Evolutionary conservation across 192 early-diverging fungal genomes (phyloP).

Genomic region (Coemansia aciculifera): DNA sequence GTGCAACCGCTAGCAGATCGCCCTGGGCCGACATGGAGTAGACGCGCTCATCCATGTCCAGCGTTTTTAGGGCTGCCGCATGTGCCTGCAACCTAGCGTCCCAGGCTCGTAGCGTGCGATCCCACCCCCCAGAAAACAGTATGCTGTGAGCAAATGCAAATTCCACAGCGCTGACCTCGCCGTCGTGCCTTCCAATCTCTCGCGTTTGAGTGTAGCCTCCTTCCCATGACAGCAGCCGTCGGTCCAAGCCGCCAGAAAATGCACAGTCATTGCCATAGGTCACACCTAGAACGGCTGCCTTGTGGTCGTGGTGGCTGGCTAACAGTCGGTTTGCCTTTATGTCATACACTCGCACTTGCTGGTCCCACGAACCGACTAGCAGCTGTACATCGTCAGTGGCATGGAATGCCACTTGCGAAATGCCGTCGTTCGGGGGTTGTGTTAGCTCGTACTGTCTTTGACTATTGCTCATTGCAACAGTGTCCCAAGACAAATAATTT

Average conservation of each 20-base stretch:
- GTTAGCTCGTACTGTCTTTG: conserved; percentile 67
- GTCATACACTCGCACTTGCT: conserved; percentile 84
- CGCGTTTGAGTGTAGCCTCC: conserved; percentile 57
- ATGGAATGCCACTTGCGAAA: conserved; percentile 74
- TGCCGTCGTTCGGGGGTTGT: conserved; percentile 84
- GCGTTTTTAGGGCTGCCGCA: conserved; percentile 14
- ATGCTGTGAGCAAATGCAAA: conserved; percentile 58
- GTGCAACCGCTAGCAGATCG: conserved; percentile 78
- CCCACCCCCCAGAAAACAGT: conserved; percentile 91
- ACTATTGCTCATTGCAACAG: conserved; percentile 29
- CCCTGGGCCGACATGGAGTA: conserved; percentile 78
- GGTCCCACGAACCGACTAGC: conserved; percentile 90
- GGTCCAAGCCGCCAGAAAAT: conserved; percentile 79
- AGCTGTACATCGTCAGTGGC: conserved; percentile 66
- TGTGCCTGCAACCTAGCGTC: conserved; percentile 50
- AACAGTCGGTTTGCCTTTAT: conserved; percentile 61
- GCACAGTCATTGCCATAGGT: conserved; percentile 65
- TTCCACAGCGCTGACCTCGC: conserved; percentile 69
- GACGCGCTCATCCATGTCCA: conserved; percentile 65
- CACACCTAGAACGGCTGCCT: conserved; percentile 76
- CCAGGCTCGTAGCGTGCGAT: conserved; percentile 72
- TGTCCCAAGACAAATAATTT: not conserved
- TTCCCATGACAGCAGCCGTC: conserved; percentile 69
- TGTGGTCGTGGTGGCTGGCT: conserved; percentile 59
- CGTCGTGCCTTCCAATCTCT: conserved; percentile 77